These are phyloP conservation scores for Pichia rugopelliculosa DNA, from an alignment of 805 yeast genomes.

Conservation along the genomic window DNA sequence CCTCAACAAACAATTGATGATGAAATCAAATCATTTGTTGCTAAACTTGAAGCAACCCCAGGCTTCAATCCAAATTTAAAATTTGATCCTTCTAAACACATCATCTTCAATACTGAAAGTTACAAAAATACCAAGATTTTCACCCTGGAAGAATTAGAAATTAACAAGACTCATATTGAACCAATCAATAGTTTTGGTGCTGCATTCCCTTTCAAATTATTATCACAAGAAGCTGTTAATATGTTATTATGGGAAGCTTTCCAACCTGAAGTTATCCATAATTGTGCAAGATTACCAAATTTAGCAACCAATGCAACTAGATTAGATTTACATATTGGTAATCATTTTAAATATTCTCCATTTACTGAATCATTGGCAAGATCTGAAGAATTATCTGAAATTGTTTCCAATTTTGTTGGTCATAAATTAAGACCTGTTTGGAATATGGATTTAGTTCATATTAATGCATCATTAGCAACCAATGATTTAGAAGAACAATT, in stretches of 20 bases:
- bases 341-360: constrained; percentile 36
- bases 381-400: constrained; percentile 42
- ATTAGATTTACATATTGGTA: constrained; percentile 41
- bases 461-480: constrained; percentile 37
- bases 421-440: constrained; percentile 37
- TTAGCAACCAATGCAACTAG: constrained; percentile 25
- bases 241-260: constrained; percentile 48
- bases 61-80: constrained; percentile 25
- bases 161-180: constrained; percentile 25
- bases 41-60: constrained; percentile 19
- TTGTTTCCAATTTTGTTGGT: constrained; percentile 43
- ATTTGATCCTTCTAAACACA: constrained; percentile 33
- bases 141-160: constrained; percentile 31
- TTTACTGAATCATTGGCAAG: constrained; percentile 45
- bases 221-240: constrained; percentile 50
- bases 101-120: constrained; percentile 30
- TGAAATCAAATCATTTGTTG: constrained; percentile 16
- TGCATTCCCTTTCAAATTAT: constrained; percentile 49
- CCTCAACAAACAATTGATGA: constrained; percentile 19
- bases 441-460: constrained; percentile 47
- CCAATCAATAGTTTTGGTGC: constrained; percentile 35
- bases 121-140: constrained; percentile 31
- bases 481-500: constrained; percentile 14
- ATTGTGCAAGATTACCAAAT: constrained; percentile 35
- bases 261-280: constrained; percentile 33